Base-by-base conservation (phyloP, 2,329 filamentous ascomycete species). In the Epichloe glyceriae region DNA sequence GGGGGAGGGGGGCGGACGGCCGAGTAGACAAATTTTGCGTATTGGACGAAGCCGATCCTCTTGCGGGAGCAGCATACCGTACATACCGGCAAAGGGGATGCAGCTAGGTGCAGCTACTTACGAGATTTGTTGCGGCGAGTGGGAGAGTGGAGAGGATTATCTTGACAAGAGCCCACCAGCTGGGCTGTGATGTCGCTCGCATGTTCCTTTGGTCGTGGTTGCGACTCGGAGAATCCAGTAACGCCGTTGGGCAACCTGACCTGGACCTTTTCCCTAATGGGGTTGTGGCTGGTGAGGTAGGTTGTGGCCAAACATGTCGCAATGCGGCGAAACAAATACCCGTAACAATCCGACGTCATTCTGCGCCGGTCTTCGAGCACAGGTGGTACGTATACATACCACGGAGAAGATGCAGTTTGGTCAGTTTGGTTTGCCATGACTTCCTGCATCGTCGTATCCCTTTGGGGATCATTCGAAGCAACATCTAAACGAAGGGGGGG, bases 211-310 rank as follows among this genome's bases (percentile, higher is more conserved):
- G 39, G 30, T 35, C 17, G 47, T 35, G 30, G 47, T 35, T 42
- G 46, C 46, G 33, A 19, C 20, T 49, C 41, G 41, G 46, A 51
- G 20, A 44, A 42, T 47, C 45, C n/a, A 39, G 39, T 33, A 43
- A 51, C 7, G 46, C 50, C 46, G 45, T 46, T 52, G 40, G 44
- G 40, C 17, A 46, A 19, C 19, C 19, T 19, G 19, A 22, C 5
- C 22, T 26, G 44, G n/a, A 46, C n/a, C 6, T 30, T 26, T 38
- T 34, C 35, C 45, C 37, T 40, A 33, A 33, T 26, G 46, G 39
- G 46, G 46, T 37, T 40, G 46, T 47, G 35, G 46, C 22, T 39
- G 34, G 34, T 17, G 46, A 33, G 40, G 19, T 5, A 40, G 38
- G 33, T 33, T 40, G 38, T 41, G 38, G 37, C 38, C 41, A n/a